Evolutionary conservation across 352 stramenopile genomes (phyloP), one percentile per base, ranked within the genome.

Genomic region (Phytophthora crassamura): DNA sequence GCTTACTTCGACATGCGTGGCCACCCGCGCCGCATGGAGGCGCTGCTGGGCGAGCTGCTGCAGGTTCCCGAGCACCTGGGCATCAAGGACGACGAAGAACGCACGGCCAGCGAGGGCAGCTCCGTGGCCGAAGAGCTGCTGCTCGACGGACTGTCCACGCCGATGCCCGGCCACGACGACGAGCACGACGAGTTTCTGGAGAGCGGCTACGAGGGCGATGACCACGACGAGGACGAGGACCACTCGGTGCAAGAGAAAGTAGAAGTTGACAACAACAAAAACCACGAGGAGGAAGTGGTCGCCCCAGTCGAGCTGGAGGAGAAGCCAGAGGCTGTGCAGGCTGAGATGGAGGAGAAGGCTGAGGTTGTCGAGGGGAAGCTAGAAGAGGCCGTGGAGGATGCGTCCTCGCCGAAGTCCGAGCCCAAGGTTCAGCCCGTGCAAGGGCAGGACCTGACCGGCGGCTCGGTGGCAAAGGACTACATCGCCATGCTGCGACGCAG

Each of bases 41-140:
- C 69, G 14, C 58, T 91, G 42, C 38, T 93, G 28, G 74, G 75
- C 48, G 68, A 90, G 34, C 64, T 93, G 47, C 63, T 93, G 36
- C n/a, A 86, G 40, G 70, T 93, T 39, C 62, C 71, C 8, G 58
- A 75, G 34, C 68, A 90, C 39, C 38, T 74, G 55, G 49, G 38
- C 11, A 35, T 53, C 15, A 76, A 80, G 59, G 63, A 69, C 7
- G 59, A 72, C 30, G 67, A 66, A 9, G 63, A 79, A 12, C 48
- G 42, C 28, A 79, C 71, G 18, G 71, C 71, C 50, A 79, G 71
- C 38, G 67, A 79, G 36, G 67, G 71, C 14, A 76, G 67, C 54
- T 74, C 59, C 4, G 60, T 68, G 51, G 56, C 62, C 16, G 70
- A 75, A 9, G 70, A 75, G 36, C 60, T 72, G 8, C 61, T 65